Base-by-base conservation (phyloP, 352 stramenopile genomes). In the Phytophthora agathidicida region DNA sequence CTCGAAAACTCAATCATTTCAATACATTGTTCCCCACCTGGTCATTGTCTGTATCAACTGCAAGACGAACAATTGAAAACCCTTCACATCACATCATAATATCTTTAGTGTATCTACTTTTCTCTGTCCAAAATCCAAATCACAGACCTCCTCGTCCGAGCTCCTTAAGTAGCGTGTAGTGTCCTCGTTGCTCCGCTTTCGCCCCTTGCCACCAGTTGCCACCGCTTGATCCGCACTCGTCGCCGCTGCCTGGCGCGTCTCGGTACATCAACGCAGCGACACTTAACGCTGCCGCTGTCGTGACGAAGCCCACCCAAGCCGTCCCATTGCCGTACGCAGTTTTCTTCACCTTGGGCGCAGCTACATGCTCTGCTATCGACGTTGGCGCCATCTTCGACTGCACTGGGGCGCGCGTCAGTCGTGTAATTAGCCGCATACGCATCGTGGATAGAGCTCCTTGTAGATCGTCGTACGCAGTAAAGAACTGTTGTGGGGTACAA, bases 61-160 rank as follows among this genome's bases (percentile, higher is more conserved):
- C 81, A 35, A 91, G 75, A 9, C 77, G 78, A 52, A 91, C 81
- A 33, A 85, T 60, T 11, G 81, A 86, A 55, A 89, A 91, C 1
- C 81, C 81, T 91, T 56, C 17, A 41, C 17, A 58, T 7, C 14
- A 48, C 51, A 41, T 17, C 45, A 50, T 45, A 66, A 47, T 53
- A 28, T 30, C 10, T 33, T 38, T 19, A 43, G n/a, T n/a, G n/a
- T n/a, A n/a, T n/a, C n/a, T n/a, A n/a, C 6, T 23, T 27, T 31
- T 47, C 16, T 28, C 36, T 45, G 31, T 27, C 36, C 17, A 39
- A n/a, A 50, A 13, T 31, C 20, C 22, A 42, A 31, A 33, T 26
- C 5, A 43, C 49, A 13, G 56, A 88, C 80, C 80, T 72, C 80
- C 78, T 65, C 76, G 68, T 3, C 80, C 80, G 16, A 91, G 67